Percentiles rank a stretch among this genome's conserved stretches.
Evolutionary conservation across 805 yeast genomes (phyloP).

Genomic region (Blastobotrys attinorum): DNA sequence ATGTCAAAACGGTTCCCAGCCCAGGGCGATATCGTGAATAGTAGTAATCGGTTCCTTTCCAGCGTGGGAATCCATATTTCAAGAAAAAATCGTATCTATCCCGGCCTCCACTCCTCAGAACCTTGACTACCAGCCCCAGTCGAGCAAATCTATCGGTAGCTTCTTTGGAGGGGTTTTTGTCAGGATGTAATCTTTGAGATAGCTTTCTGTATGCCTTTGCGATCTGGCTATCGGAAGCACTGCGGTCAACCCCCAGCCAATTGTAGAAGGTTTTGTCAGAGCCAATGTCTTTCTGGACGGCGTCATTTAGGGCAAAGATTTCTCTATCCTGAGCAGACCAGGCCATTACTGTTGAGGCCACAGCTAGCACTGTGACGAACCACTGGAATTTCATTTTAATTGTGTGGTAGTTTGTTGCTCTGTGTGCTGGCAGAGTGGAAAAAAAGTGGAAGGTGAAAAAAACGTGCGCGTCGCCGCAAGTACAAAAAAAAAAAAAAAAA

Average conservation of each 20-base stretch:
- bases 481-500: too few species aligned
- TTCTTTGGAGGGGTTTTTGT: conserved; percentile 44
- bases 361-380: not conserved
- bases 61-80: conserved; percentile 76
- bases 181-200: conserved; percentile 78
- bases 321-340: conserved; percentile 72
- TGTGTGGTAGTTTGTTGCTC: not conserved
- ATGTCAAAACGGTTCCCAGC: conserved; percentile 39
- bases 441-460: too few species aligned
- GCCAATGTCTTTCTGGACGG: conserved; percentile 57
- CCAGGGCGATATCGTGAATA: conserved; percentile 65
- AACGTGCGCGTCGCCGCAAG: too few species aligned
- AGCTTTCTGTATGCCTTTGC: conserved; percentile 49
- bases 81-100: conserved; percentile 80
- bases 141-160: conserved; percentile 71
- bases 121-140: conserved; percentile 66
- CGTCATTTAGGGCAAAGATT: conserved; percentile 64
- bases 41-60: conserved; percentile 60
- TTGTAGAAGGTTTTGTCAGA: conserved; percentile 55
- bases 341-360: conserved; percentile 9
- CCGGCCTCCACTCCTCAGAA: conserved; percentile 54
- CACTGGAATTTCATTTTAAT: not conserved
- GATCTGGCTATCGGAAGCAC: conserved; percentile 24
- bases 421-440: not conserved
- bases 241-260: conserved; percentile 35